Base-by-base conservation (phyloP, 306 rosid species). In the Vigna hirtella region DNA sequence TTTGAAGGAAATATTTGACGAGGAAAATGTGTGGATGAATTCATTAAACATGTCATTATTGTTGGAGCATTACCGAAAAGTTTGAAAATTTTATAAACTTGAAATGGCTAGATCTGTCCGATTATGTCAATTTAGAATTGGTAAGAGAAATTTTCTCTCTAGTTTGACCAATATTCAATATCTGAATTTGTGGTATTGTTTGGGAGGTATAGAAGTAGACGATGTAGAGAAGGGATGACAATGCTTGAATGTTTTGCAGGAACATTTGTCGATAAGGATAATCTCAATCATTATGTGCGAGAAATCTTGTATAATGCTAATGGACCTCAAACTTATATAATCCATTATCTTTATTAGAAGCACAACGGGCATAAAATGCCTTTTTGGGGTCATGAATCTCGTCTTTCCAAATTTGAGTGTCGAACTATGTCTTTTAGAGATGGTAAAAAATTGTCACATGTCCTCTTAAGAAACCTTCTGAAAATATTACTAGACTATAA, bases 1-100 rank as follows among this genome's bases (percentile, higher is more conserved):
- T 7, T 69, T 83, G 51, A 12, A 51, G 17, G 77, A 51, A 69
- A 56, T 58, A 15, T 49, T 75, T 49, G 43, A 24, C 13, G 67
- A 76, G 2, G 73, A 0, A 13, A 0, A 3, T 17, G 2, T 18
- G 10, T 82, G 8, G 45, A 10, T 3, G 28, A 69, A 43, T 66
- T 81, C 22, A 0, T 1, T 20, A 20, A 18, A 20, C 20, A 20
- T 20, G 20, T 20, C 24, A 50, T 12, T 71, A 45, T 43, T 74
- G 68, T 7, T 5, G 7, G 32, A 9, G 1, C 6, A 59, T 17
- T 18, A 4, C 4, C 47, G 3, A 11, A 32, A 12, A 51, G 57
- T 18, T 70, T 78, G 51, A 32, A 70, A 30, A 68, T 10, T 65
- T 32, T 55, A 55, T 3, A 20, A 55, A 55, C 15, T 20, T 56